Conservation (phyloP, 2,329 filamentous ascomycete genomes). For the Apiospora aurea region DNA sequence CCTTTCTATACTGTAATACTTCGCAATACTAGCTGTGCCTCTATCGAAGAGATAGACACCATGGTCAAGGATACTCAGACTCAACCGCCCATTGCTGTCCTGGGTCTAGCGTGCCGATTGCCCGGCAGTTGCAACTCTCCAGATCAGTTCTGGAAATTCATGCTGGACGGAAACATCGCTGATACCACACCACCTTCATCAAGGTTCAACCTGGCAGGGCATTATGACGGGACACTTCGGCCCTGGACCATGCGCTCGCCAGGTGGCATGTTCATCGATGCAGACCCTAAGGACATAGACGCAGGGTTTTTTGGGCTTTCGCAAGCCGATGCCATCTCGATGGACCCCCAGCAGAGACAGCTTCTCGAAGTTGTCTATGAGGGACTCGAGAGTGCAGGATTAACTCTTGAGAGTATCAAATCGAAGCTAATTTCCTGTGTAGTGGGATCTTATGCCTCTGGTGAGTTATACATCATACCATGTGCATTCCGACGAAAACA, state of each 20-base stretch:
- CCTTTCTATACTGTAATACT: too few relatives aligned
- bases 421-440: neutral
- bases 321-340: slow-evolving; percentile 29
- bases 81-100: neutral
- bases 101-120: neutral
- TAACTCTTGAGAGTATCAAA: slow-evolving; percentile 19
- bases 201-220: slow-evolving; percentile 46
- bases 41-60: too few relatives aligned
- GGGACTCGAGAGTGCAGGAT: slow-evolving; percentile 38
- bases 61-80: too few relatives aligned
- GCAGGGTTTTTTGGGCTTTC: slow-evolving; percentile 39
- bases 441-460: slow-evolving; percentile 31
- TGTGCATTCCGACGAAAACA: too few relatives aligned
- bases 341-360: slow-evolving; percentile 38
- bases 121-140: neutral
- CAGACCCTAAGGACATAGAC: slow-evolving; percentile 45
- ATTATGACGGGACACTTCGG: slow-evolving; percentile 46
- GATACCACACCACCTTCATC: neutral
- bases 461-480: too few relatives aligned
- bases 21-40: too few relatives aligned
- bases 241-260: slow-evolving; percentile 44
- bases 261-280: slow-evolving; percentile 49
- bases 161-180: neutral
- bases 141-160: neutral
- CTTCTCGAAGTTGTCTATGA: slow-evolving; percentile 42